Evolutionary conservation across 306 rosid species (phyloP).

Genomic region (Glycine latifolia): DNA sequence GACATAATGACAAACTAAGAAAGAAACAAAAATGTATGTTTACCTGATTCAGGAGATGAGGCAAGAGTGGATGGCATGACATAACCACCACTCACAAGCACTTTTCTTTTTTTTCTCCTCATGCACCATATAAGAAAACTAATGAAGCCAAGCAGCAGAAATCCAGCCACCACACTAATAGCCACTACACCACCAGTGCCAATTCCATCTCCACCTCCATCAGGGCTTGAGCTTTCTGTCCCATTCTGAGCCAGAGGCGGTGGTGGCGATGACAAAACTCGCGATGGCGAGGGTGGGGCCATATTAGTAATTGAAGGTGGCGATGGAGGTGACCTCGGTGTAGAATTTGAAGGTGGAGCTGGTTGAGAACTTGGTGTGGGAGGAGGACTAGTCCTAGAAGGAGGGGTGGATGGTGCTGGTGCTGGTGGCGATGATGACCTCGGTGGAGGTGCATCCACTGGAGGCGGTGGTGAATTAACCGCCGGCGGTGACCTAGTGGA

Average conservation of each 20-base stretch:
- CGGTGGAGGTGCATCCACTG: slow-evolving; percentile 39
- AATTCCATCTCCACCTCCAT: slow-evolving; percentile 53
- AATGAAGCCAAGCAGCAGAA: slow-evolving; percentile 64
- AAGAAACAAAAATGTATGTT: not conserved
- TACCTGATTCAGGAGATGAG: slow-evolving; percentile 78
- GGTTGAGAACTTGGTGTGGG: slow-evolving; percentile 54
- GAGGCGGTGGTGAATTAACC: slow-evolving; percentile 25
- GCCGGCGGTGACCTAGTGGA: slow-evolving; percentile 46
- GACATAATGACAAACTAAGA: slow-evolving; percentile 2
- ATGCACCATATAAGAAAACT: slow-evolving; percentile 72
- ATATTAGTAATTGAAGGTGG: slow-evolving; percentile 40
- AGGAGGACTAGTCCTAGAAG: slow-evolving; percentile 50
- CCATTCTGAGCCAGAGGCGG: slow-evolving; percentile 44
- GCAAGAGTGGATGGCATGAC: slow-evolving; percentile 65
- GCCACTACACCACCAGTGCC: slow-evolving; percentile 62
- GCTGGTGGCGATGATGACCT: slow-evolving; percentile 51
- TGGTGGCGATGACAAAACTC: slow-evolving; percentile 42
- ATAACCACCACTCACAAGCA: slow-evolving; percentile 60
- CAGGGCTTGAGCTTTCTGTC: slow-evolving; percentile 50
- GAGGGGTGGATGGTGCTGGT: slow-evolving; percentile 52
- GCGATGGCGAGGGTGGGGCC: slow-evolving; percentile 59
- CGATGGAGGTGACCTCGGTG: slow-evolving; percentile 53
- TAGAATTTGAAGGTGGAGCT: slow-evolving; percentile 56
- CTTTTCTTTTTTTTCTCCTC: slow-evolving; percentile 62
- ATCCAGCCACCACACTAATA: slow-evolving; percentile 58